Percentiles rank a stretch among this genome's conserved stretches.
These are phyloP conservation scores for Thalassia testudinum DNA, from an alignment of 116 monocot species.

Conservation along the genomic window DNA sequence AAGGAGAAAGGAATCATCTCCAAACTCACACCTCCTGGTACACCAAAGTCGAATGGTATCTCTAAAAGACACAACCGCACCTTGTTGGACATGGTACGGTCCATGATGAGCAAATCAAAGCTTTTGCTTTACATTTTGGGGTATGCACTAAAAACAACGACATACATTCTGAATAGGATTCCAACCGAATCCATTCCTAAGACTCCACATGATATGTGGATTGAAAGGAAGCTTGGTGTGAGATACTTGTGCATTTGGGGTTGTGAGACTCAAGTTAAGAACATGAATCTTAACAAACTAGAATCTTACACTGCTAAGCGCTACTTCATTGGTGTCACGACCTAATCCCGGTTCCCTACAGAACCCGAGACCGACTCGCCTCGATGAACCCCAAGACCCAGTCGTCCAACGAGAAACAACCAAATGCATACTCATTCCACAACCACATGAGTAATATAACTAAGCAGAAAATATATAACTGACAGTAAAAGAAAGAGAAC, in stretches of 20 bases:
- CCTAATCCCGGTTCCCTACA: no score
- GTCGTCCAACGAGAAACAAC: no score
- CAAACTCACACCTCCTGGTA: neutral
- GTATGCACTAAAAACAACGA: neutral
- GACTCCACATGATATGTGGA: neutral
- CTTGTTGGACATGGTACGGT: slow-evolving; percentile 4
- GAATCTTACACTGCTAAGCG: no score
- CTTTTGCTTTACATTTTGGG: neutral
- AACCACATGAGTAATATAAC: no score
- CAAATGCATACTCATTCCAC: no score
- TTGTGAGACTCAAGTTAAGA: neutral
- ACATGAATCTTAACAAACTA: neutral
- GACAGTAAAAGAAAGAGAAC: no score
- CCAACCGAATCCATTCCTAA: neutral
- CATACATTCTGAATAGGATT: neutral
- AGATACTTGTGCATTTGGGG: neutral
- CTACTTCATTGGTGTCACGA: no score
- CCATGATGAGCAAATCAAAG: slow-evolving; percentile 1
- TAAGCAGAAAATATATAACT: no score
- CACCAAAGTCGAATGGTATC: slow-evolving; percentile 1
- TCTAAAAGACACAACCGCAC: slow-evolving; percentile 1
- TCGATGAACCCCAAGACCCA: no score
- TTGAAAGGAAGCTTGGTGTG: neutral
- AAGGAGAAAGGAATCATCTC: slow-evolving; percentile 2
- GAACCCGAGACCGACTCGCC: no score